Evolutionary conservation across 2,329 filamentous ascomycete species (phyloP).

Genomic region (Claviceps humidiphila): DNA sequence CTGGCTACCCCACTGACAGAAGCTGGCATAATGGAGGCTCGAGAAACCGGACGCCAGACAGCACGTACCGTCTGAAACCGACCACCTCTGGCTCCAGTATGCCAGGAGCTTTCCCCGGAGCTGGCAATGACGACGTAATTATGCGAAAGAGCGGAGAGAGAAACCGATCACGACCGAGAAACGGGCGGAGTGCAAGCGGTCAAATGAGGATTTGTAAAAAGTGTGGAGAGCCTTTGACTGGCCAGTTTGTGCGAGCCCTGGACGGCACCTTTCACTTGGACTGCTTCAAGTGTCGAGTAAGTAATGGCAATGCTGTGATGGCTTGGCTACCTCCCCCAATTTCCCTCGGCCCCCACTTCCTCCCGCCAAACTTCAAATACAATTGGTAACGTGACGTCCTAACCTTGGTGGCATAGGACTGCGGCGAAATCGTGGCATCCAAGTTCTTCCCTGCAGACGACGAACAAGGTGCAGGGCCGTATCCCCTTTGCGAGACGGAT

Average conservation of each 20-base stretch:
- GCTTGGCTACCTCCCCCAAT: no score
- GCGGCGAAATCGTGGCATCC: conserved; percentile 89
- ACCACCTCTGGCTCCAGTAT: conserved; percentile 22
- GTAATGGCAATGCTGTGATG: conserved; percentile 13
- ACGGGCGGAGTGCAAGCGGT: conserved; percentile 43
- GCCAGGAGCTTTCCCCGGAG: conserved; percentile 16
- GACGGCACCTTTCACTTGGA: conserved; percentile 93
- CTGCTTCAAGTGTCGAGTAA: conserved; percentile 93
- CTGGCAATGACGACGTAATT: conserved; percentile 26
- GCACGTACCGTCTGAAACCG: conserved; percentile 19
- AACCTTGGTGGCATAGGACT: conserved; percentile 51
- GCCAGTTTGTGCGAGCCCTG: conserved; percentile 89
- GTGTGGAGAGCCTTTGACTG: conserved; percentile 75
- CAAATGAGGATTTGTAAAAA: conserved; percentile 65
- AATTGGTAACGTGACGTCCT: conserved; percentile 1
- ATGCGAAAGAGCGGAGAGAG: conserved; percentile 41
- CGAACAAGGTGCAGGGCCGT: conserved; percentile 72
- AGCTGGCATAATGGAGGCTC: conserved; percentile 24
- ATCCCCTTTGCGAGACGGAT: conserved; percentile 93
- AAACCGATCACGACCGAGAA: conserved; percentile 41
- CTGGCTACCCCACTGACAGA: conserved; percentile 19
- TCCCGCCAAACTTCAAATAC: no score
- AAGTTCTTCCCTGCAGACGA: conserved; percentile 98
- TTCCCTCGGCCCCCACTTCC: background rate
- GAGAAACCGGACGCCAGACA: conserved; percentile 22